phyloP scores from a whole-genome alignment of 31 red algal species.

The Porphyra umbilicalis region DNA sequence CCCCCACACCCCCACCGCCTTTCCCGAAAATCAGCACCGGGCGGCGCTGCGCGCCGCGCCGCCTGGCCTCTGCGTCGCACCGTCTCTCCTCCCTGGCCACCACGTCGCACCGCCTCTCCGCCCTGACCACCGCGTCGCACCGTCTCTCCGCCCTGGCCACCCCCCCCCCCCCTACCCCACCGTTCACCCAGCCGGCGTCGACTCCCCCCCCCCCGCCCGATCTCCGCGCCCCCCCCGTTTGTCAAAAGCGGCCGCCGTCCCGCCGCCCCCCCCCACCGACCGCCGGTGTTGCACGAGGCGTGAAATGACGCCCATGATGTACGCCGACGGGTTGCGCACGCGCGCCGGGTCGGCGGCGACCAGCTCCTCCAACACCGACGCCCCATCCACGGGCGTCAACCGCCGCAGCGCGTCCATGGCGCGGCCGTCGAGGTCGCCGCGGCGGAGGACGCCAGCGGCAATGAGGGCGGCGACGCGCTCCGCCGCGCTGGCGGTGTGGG shows the following conservation, averaged over 20 bases:
- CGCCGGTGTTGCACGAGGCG: not conserved
- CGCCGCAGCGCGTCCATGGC: constrained; percentile 60
- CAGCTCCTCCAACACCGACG: constrained; percentile 60
- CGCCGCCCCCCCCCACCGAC: not conserved
- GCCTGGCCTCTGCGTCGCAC: too few species aligned
- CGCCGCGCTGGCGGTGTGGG: not conserved
- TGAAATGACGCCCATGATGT: constrained; percentile 57
- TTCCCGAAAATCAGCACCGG: too few species aligned
- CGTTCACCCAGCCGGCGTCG: not conserved
- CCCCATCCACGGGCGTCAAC: constrained; percentile 43
- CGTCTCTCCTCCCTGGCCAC: too few species aligned
- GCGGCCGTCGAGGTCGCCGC: constrained; percentile 53
- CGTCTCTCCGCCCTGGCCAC: not conserved
- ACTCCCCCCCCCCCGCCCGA: not conserved
- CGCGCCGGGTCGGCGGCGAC: constrained; percentile 43
- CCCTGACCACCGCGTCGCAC: not conserved
- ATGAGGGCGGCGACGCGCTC: constrained; percentile 59
- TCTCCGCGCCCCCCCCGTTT: not conserved
- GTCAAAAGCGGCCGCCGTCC: too few species aligned
- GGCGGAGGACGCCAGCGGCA: constrained; percentile 16
- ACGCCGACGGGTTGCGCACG: constrained; percentile 75
- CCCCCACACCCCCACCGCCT: too few species aligned
- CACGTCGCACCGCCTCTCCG: too few species aligned
- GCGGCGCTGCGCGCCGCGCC: too few species aligned
- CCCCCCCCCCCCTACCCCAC: not conserved